A percentile compares a stretch with the other conserved stretches of the same genome.
phyloP scores from a whole-genome alignment of 441 rosid species.

The Viola pubescens region DNA sequence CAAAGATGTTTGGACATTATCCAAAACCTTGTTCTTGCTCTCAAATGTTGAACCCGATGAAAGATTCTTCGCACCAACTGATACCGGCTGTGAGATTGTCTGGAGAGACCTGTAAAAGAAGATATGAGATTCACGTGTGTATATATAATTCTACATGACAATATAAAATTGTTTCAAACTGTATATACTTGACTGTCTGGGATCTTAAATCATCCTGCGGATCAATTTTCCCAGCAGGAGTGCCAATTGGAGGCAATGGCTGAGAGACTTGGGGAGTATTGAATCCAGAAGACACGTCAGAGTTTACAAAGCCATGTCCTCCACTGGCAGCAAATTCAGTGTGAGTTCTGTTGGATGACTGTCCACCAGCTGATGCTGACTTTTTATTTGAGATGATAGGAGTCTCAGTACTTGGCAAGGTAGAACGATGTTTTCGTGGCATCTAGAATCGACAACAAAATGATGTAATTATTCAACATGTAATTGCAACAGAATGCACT shows the following conservation, averaged over 20 bases:
- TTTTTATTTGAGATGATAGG: constrained; percentile 37
- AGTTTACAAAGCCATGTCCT: constrained; percentile 27
- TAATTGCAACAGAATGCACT: constrained; percentile 15
- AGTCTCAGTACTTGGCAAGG: constrained; percentile 27
- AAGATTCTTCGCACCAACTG: constrained; percentile 39
- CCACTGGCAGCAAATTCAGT: constrained; percentile 33
- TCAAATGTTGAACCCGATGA: constrained; percentile 45
- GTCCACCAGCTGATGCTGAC: constrained; percentile 33
- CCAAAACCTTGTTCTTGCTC: constrained; percentile 48
- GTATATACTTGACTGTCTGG: constrained; percentile 48
- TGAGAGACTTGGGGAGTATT: constrained; percentile 37
- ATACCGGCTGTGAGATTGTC: constrained; percentile 31
- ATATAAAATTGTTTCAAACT: constrained; percentile 12
- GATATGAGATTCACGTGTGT: constrained; percentile 15
- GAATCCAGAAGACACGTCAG: constrained; percentile 38
- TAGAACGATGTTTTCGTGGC: constrained; percentile 45
- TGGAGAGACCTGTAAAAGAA: constrained; percentile 47
- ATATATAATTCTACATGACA: constrained; percentile 4
- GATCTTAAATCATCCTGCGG: constrained; percentile 39
- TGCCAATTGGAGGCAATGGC: constrained; percentile 72
- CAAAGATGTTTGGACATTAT: constrained; percentile 55
- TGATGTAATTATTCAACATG: constrained; percentile 14
- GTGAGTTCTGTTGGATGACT: constrained; percentile 27
- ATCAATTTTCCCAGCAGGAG: constrained; percentile 56
- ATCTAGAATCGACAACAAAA: constrained; percentile 38